Conservation (phyloP, 2,329 filamentous ascomycete genomes). For the Dactylellina leptospora region DNA sequence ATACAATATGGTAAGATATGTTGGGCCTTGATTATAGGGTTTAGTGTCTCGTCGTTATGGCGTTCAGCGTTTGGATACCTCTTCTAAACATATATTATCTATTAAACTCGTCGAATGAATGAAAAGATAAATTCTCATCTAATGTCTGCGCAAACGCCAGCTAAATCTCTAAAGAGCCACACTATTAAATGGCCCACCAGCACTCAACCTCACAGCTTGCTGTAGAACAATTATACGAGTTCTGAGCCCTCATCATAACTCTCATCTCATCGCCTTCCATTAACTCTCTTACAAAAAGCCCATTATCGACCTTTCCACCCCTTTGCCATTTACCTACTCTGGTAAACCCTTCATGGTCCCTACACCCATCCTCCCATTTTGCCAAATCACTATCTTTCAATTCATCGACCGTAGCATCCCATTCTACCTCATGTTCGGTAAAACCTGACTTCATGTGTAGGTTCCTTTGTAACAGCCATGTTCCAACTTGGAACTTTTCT, state of each 20-base stretch:
- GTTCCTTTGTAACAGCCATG: conserved; percentile 29
- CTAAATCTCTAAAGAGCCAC: no score
- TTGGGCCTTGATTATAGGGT: no score
- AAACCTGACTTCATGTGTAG: background rate
- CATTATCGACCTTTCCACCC: conserved; percentile 24
- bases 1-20: no score
- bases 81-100: background rate
- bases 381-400: background rate
- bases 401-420: conserved; percentile 20
- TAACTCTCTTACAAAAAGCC: conserved; percentile 21
- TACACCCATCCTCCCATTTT: conserved; percentile 4
- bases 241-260: conserved; percentile 48
- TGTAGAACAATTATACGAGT: conserved; percentile 7
- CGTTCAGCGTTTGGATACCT: conserved; percentile 18
- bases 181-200: no score
- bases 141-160: no score
- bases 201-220: conserved; percentile 28
- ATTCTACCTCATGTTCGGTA: conserved; percentile 21
- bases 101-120: background rate
- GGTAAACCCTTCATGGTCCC: background rate
- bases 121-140: background rate
- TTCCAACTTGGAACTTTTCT: conserved; percentile 9
- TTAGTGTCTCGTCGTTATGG: conserved; percentile 1
- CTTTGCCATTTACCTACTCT: conserved; percentile 13
- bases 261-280: conserved; percentile 24